Conservation (phyloP, 345 rosid species). For the Murraya paniculata region DNA sequence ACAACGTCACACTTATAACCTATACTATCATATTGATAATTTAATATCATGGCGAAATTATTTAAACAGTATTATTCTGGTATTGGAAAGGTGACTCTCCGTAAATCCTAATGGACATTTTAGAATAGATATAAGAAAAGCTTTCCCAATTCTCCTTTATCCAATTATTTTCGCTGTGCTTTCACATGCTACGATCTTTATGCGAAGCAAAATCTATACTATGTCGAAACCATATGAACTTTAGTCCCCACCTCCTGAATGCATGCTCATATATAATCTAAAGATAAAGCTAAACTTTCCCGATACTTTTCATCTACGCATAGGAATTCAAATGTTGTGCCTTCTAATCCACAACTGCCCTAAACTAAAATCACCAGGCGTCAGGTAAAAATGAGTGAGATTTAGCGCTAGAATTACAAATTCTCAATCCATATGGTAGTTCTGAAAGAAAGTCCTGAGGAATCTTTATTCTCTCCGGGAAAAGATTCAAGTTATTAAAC, state of each 20-base stretch:
- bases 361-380: not conserved
- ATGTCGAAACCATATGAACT: not conserved
- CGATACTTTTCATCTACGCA: not conserved
- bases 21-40: too few species aligned
- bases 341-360: not conserved
- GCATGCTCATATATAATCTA: not conserved
- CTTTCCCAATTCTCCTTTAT: not conserved
- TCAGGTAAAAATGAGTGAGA: not conserved
- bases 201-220: not conserved
- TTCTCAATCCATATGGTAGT: not conserved
- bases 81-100: not conserved
- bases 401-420: not conserved
- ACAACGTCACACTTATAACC: too few species aligned
- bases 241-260: not conserved
- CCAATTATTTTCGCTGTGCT: not conserved
- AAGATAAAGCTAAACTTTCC: not conserved
- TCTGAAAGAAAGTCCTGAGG: not conserved
- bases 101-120: not conserved
- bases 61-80: not conserved
- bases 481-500: not conserved
- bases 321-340: not conserved
- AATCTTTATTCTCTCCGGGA: not conserved
- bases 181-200: slow-evolving; percentile 1
- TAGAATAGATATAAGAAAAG: not conserved
- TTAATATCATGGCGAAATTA: too few species aligned